phyloP scores from a whole-genome alignment of 1,284 basidiomycete genomes.

The Pholiota adiposa region DNA sequence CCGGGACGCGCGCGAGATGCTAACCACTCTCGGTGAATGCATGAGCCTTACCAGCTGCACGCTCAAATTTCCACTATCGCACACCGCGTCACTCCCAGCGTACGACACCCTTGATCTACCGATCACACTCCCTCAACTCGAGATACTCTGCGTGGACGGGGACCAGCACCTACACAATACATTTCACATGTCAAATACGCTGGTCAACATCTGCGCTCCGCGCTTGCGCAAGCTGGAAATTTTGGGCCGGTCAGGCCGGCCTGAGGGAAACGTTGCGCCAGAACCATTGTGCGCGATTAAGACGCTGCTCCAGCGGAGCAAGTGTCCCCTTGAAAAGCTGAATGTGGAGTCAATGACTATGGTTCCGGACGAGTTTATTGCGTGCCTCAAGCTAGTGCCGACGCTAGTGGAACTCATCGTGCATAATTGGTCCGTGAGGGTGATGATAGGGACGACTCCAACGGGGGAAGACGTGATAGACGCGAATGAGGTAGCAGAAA shows the following conservation, averaged over 20 bases:
- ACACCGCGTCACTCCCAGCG: slow-evolving; percentile 18
- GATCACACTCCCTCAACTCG: slow-evolving; percentile 25
- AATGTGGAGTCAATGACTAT: slow-evolving; percentile 27
- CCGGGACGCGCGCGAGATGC: slow-evolving; percentile 25
- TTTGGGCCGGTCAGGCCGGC: slow-evolving; percentile 25
- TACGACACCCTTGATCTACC: slow-evolving; percentile 18
- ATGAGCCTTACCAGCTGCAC: slow-evolving; percentile 23
- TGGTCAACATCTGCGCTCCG: slow-evolving; percentile 25
- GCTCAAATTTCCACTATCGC: slow-evolving; percentile 31
- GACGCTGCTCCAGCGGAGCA: slow-evolving; percentile 22
- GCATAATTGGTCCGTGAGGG: slow-evolving; percentile 26
- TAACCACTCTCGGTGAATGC: slow-evolving; percentile 23
- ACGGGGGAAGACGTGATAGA: slow-evolving; percentile 9
- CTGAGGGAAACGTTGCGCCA: slow-evolving; percentile 18
- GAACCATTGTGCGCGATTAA: slow-evolving; percentile 25
- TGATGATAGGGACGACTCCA: slow-evolving; percentile 9
- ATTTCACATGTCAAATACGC: slow-evolving; percentile 30
- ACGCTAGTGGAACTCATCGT: slow-evolving; percentile 24
- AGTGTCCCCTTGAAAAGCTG: slow-evolving; percentile 26
- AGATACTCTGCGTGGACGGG: slow-evolving; percentile 27
- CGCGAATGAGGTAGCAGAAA: slow-evolving; percentile 22
- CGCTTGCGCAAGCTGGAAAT: slow-evolving; percentile 27
- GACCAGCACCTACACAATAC: slow-evolving; percentile 30
- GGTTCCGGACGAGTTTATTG: slow-evolving; percentile 24
- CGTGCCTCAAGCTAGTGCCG: slow-evolving; percentile 25